Percentiles rank a stretch among this genome's conserved stretches.
phyloP scores from a whole-genome alignment of 192 early-diverging fungal species.

The Lunasporangiospora selenospora region DNA sequence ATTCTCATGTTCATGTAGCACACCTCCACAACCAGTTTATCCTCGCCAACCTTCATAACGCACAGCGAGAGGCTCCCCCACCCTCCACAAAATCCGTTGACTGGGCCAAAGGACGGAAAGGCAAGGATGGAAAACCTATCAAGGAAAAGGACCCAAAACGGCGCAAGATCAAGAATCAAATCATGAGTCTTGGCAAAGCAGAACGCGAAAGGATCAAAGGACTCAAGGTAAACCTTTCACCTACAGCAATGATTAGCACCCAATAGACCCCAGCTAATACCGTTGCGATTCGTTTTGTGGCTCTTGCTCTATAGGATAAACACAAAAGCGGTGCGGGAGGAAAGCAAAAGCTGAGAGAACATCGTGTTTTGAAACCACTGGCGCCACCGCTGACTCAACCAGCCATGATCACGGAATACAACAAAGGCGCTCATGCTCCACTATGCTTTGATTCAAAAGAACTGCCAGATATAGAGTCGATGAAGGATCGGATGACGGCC shows the following conservation, averaged over 20 bases:
- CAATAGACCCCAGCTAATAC: no score
- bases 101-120: slow-evolving; percentile 61
- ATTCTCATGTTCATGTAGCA: slow-evolving; percentile 28
- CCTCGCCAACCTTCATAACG: slow-evolving; percentile 79
- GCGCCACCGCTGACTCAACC: slow-evolving; percentile 26
- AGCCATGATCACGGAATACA: slow-evolving; percentile 54
- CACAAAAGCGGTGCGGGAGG: slow-evolving; percentile 4
- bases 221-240: slow-evolving; percentile 54
- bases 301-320: slow-evolving; percentile 21
- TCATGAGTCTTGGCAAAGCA: slow-evolving; percentile 70
- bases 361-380: slow-evolving; percentile 26
- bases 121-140: slow-evolving; percentile 47
- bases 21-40: slow-evolving; percentile 79
- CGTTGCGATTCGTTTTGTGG: no score
- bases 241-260: no score
- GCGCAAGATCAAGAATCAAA: slow-evolving; percentile 72
- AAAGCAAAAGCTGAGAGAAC: slow-evolving; percentile 33
- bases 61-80: slow-evolving; percentile 69
- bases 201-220: slow-evolving; percentile 72
- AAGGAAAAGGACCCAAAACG: slow-evolving; percentile 57
- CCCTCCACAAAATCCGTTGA: slow-evolving; percentile 65
- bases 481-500: slow-evolving; percentile 71
- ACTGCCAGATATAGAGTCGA: slow-evolving; percentile 66
- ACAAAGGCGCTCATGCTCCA: slow-evolving; percentile 71
- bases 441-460: slow-evolving; percentile 72